Percentiles rank a stretch among this genome's conserved stretches.
Evolutionary conservation across 2,329 filamentous ascomycete species (phyloP).

Genomic region (Monilinia vaccinii-corymbosi): DNA sequence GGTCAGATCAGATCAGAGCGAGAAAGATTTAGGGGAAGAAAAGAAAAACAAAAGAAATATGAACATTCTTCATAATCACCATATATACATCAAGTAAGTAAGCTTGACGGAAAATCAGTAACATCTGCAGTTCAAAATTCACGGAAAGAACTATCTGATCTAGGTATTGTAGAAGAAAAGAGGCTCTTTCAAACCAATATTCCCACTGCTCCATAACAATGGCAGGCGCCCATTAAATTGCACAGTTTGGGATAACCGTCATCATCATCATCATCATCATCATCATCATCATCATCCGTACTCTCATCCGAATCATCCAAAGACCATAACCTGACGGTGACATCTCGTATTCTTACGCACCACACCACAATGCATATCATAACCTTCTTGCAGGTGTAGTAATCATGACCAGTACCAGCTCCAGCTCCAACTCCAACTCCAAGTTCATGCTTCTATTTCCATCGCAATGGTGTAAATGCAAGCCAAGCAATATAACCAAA

Average conservation of each 20-base stretch:
- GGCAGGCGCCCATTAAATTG: not conserved
- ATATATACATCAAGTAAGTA: too few species aligned
- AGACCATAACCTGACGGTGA: not conserved
- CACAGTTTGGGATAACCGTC: too few species aligned
- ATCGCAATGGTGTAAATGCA: not conserved
- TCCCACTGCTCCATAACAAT: not conserved
- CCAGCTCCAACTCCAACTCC: not conserved
- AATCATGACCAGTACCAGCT: not conserved
- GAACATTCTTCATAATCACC: too few species aligned
- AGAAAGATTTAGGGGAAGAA: too few species aligned
- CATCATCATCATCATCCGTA: not conserved
- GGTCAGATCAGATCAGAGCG: too few species aligned
- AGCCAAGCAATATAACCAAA: not conserved
- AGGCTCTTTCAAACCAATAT: not conserved
- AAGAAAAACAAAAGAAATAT: too few species aligned
- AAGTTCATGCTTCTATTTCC: not conserved
- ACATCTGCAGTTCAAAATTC: not conserved
- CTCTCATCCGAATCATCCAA: not conserved
- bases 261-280: too few species aligned
- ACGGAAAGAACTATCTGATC: not conserved
- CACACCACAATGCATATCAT: not conserved
- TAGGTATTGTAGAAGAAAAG: not conserved
- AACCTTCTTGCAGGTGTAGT: not conserved
- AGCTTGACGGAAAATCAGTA: too few species aligned
- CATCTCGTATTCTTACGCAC: not conserved